A percentile compares a stretch with the other conserved stretches of the same genome.
phyloP scores from a whole-genome alignment of 169 alveolate species.

The Plasmodium falciparum region DNA sequence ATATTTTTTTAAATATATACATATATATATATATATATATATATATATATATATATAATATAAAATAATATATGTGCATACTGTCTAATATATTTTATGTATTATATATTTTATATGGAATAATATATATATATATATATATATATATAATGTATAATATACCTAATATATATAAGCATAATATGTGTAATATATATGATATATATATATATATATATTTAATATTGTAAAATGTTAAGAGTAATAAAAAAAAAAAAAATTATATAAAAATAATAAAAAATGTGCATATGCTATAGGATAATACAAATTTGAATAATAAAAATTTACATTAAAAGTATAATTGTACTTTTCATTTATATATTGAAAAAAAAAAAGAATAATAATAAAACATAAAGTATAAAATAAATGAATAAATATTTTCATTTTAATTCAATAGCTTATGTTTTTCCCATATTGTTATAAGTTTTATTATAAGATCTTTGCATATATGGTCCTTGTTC shows the following conservation, averaged over 20 bases:
- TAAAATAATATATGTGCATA: background rate
- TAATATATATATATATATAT: background rate
- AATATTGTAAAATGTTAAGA: too few species aligned
- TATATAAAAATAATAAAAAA: background rate
- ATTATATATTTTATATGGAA: background rate
- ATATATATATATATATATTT: too few species aligned
- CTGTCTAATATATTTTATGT: background rate
- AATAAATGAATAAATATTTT: background rate
- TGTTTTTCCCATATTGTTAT: constrained; percentile 71
- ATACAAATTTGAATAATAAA: background rate
- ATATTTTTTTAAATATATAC: background rate
- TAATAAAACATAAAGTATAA: background rate
- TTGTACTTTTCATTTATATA: too few species aligned
- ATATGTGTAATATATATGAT: too few species aligned
- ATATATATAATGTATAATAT: background rate
- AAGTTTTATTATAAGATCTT: constrained; percentile 53
- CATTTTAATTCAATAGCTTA: background rate
- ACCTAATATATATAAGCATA: too few species aligned
- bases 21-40: background rate
- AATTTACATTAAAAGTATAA: background rate
- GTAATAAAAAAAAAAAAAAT: too few species aligned
- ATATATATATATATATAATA: background rate
- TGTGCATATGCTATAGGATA: constrained; percentile 1
- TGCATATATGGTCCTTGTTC: constrained; percentile 68
- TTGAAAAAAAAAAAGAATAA: too few species aligned